Conservation (phyloP, 2,329 filamentous ascomycete species). For the Mycosphaerella arachidis region DNA sequence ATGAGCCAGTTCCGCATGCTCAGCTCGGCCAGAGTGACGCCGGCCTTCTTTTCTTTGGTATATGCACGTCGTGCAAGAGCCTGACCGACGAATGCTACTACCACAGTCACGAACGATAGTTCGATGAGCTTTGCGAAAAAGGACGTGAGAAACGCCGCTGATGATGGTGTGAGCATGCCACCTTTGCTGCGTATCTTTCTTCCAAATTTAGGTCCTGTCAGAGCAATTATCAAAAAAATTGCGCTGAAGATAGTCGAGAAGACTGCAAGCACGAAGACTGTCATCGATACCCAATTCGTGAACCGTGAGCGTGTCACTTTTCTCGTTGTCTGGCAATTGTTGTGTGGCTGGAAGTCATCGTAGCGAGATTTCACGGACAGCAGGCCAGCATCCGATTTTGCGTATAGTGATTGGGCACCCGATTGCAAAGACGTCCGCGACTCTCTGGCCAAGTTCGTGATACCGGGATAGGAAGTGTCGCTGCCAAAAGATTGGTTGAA, state of each 20-base stretch:
- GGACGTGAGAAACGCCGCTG: conserved; percentile 63
- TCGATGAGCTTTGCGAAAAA: conserved; percentile 73
- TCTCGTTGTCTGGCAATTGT: conserved; percentile 19
- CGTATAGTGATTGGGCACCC: conserved; percentile 20
- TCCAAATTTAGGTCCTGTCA: conserved; percentile 61
- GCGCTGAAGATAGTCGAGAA: conserved; percentile 63
- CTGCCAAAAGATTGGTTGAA: conserved; percentile 16
- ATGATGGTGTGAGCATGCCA: conserved; percentile 54
- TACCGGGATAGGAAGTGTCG: conserved; percentile 13
- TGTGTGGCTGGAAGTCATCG: conserved; percentile 24
- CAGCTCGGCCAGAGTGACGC: conserved; percentile 71
- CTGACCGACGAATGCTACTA: conserved; percentile 71
- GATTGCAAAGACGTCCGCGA: conserved; percentile 25
- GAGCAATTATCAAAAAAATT: conserved; percentile 61
- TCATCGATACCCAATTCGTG: conserved; percentile 44
- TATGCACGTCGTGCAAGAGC: conserved; percentile 67
- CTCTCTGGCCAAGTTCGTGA: conserved; percentile 9
- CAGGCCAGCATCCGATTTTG: conserved; percentile 26
- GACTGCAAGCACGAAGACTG: conserved; percentile 46
- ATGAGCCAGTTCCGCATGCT: conserved; percentile 68
- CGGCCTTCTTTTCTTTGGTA: conserved; percentile 46
- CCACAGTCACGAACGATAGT: conserved; percentile 71
- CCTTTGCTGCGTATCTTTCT: conserved; percentile 49
- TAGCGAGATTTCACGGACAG: conserved; percentile 21
- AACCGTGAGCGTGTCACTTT: conserved; percentile 12